Evolutionary conservation across 495 filamentous ascomycete genomes (phyloP).

Genomic region (Penicillium simplicissimum): DNA sequence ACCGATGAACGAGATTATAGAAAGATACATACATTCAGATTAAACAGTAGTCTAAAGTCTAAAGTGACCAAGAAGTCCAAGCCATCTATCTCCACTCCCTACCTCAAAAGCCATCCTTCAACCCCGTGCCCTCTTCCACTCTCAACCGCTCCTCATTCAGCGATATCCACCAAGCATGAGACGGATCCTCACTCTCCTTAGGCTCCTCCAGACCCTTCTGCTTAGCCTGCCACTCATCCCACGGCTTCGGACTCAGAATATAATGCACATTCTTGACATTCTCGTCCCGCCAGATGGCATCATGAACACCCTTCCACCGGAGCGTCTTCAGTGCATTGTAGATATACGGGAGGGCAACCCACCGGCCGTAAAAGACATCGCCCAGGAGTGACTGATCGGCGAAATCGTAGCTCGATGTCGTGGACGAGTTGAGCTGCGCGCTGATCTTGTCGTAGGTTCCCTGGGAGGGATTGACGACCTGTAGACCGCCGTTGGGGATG

Average conservation of each 20-base stretch:
- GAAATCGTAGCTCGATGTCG: conserved; percentile 60
- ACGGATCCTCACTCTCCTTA: conserved; percentile 18
- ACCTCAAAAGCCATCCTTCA: conserved; percentile 25
- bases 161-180: conserved; percentile 67
- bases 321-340: conserved; percentile 86
- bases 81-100: background rate
- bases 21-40: background rate
- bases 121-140: conserved; percentile 46
- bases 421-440: conserved; percentile 32
- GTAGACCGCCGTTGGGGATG: conserved; percentile 73
- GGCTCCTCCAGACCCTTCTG: conserved; percentile 12
- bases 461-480: conserved; percentile 66
- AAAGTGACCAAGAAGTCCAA: background rate
- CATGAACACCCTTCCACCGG: conserved; percentile 66
- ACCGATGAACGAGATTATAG: background rate
- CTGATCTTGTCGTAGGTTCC: conserved; percentile 57
- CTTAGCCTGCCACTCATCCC: conserved; percentile 58
- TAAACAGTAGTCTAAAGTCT: background rate
- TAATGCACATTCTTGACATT: conserved; percentile 80
- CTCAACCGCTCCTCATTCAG: conserved; percentile 53
- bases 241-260: conserved; percentile 78
- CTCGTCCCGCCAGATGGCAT: conserved; percentile 72
- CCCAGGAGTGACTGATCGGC: conserved; percentile 73
- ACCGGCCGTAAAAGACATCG: conserved; percentile 64
- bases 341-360: conserved; percentile 72